Conservation (phyloP, 768 basidiomycete genomes). For the Termitomyces sp. region DNA sequence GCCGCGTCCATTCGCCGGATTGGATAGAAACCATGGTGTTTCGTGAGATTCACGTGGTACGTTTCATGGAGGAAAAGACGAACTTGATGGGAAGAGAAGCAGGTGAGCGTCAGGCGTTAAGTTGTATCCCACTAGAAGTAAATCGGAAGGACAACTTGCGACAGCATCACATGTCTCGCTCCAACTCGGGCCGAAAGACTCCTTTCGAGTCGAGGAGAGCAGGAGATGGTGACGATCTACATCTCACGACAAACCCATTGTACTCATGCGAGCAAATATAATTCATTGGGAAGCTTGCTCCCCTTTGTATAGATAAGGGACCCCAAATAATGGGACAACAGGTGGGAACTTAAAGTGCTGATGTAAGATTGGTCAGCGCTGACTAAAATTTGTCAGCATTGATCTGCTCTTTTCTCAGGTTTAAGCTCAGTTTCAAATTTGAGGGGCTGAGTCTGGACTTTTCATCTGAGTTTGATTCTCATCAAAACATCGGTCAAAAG, state of each 20-base stretch:
- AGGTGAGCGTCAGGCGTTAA: background rate
- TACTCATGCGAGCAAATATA: background rate
- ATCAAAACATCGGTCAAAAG: too few species aligned
- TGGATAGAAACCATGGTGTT: background rate
- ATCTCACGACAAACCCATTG: background rate
- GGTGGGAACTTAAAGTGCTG: too few species aligned
- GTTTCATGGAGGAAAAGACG: background rate
- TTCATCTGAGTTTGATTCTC: too few species aligned
- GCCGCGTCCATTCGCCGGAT: background rate
- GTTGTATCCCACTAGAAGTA: background rate
- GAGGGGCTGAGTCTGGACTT: too few species aligned
- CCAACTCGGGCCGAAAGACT: background rate
- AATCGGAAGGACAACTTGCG: background rate
- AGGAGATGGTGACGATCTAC: background rate
- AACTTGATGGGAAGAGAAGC: background rate
- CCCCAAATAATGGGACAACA: too few species aligned
- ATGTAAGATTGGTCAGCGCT: too few species aligned
- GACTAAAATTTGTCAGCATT: too few species aligned
- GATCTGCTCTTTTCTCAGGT: too few species aligned
- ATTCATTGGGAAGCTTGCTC: too few species aligned
- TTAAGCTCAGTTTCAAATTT: too few species aligned
- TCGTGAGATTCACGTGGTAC: background rate
- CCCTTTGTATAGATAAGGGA: too few species aligned
- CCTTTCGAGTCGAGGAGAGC: background rate
- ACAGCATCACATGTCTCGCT: background rate